These are phyloP conservation scores for Chloranthus sessilifolius DNA, from an alignment of 164 flowering plant genomes.

Conservation along the genomic window DNA sequence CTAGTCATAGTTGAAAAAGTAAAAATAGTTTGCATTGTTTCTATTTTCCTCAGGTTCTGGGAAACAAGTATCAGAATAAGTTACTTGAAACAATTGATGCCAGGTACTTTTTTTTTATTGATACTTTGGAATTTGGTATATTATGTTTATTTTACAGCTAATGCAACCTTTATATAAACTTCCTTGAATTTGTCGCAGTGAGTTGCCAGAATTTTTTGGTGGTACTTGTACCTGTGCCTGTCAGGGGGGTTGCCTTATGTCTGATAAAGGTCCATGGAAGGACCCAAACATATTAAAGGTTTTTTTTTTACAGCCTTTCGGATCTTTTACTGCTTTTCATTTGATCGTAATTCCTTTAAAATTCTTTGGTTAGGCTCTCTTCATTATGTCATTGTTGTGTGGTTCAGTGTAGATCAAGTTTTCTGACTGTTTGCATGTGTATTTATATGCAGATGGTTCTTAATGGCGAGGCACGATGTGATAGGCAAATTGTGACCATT, in stretches of 20 bases:
- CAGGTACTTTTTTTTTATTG: slow-evolving; percentile 38
- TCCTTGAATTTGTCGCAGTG: slow-evolving; percentile 37
- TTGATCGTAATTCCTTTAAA: not conserved
- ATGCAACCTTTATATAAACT: not conserved
- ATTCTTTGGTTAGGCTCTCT: not conserved
- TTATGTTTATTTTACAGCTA: not conserved
- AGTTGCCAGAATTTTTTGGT: slow-evolving; percentile 56
- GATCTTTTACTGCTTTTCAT: not conserved
- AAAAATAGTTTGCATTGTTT: not conserved
- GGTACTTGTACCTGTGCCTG: slow-evolving; percentile 38
- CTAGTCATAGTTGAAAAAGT: not conserved
- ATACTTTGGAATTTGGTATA: not conserved
- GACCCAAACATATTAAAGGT: slow-evolving; percentile 40
- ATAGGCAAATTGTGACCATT: slow-evolving; percentile 72
- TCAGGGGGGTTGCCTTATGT: slow-evolving; percentile 39
- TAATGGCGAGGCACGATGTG: slow-evolving; percentile 61
- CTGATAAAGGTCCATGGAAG: slow-evolving; percentile 49
- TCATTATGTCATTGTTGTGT: not conserved
- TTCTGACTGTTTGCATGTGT: not conserved
- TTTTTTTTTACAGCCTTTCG: not conserved
- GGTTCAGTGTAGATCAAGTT: not conserved
- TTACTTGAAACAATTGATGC: slow-evolving; percentile 88
- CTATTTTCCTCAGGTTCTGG: slow-evolving; percentile 55
- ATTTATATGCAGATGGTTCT: slow-evolving; percentile 34
- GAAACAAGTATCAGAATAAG: slow-evolving; percentile 76